Percentiles rank a stretch among this genome's conserved stretches.
Evolutionary conservation across 441 rosid species (phyloP).

Genomic region (Rhodomyrtus psidioides): DNA sequence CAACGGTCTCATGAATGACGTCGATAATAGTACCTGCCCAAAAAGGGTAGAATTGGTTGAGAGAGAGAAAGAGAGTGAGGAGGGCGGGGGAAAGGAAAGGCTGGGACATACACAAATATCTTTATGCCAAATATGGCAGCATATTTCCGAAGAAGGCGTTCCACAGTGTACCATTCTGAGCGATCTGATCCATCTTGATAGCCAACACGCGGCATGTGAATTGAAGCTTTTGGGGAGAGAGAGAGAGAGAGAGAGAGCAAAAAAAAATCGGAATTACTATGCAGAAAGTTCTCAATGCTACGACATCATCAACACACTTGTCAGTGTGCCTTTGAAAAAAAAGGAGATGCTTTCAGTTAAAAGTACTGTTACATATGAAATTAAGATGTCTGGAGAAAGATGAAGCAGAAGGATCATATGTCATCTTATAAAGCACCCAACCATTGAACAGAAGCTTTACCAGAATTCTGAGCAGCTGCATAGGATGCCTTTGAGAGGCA

Average conservation of each 20-base stretch:
- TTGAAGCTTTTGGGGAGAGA: constrained; percentile 36
- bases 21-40: constrained; percentile 50
- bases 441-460: constrained; percentile 15
- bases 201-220: constrained; percentile 90
- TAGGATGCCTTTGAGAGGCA: constrained; percentile 66
- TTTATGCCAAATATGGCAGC: constrained; percentile 55
- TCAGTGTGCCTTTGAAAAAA: neutral
- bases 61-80: neutral
- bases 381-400: neutral
- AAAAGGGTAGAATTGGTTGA: neutral
- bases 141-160: constrained; percentile 80
- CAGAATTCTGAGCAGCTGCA: constrained; percentile 67
- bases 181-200: constrained; percentile 70
- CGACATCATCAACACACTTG: neutral
- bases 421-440: neutral
- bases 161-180: constrained; percentile 80
- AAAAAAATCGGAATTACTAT: neutral
- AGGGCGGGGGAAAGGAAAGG: neutral
- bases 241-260: neutral
- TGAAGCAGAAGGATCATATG: neutral
- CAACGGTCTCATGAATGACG: neutral
- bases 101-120: constrained; percentile 54
- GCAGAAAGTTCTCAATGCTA: neutral
- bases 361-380: neutral
- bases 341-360: neutral